Percentiles rank a stretch among this genome's conserved stretches.
Evolutionary conservation across 257 asterid genomes (phyloP).

Genomic region (Eustoma russellianum): DNA sequence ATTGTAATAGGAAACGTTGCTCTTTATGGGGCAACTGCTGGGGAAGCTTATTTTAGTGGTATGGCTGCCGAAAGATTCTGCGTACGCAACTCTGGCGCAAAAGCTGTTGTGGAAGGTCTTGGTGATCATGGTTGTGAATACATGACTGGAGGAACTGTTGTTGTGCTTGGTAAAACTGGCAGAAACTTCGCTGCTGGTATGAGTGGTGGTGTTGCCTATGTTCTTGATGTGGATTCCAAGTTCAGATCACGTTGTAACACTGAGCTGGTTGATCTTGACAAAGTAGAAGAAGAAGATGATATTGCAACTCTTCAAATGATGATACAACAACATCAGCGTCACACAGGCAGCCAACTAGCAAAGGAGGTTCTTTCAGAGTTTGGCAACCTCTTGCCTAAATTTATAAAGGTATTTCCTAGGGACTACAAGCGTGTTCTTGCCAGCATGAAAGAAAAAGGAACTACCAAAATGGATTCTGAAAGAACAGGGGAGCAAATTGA

Average conservation of each 20-base stretch:
- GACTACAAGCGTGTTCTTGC: conserved; percentile 81
- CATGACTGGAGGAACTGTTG: conserved; percentile 97
- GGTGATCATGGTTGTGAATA: conserved; percentile 99
- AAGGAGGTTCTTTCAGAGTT: conserved; percentile 72
- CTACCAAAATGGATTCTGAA: conserved; percentile 35
- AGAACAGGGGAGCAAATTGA: conserved; percentile 50
- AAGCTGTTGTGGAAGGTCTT: conserved; percentile 97
- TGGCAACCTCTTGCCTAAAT: conserved; percentile 64
- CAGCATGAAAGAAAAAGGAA: conserved; percentile 46
- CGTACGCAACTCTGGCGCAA: conserved; percentile 95
- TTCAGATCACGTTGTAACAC: conserved; percentile 70
- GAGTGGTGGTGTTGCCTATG: conserved; percentile 98
- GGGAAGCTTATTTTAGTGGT: conserved; percentile 98
- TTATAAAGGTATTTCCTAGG: conserved; percentile 88
- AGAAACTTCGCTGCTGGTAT: conserved; percentile 99
- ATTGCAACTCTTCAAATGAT: conserved; percentile 66
- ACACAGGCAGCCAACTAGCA: conserved; percentile 80
- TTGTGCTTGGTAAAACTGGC: conserved; percentile 86
- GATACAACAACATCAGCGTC: conserved; percentile 98
- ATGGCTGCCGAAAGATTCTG: conserved; percentile 99
- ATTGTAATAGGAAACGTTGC: conserved; percentile 98
- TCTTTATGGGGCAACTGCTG: conserved; percentile 85
- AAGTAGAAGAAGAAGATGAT: conserved; percentile 85
- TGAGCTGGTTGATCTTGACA: conserved; percentile 94
- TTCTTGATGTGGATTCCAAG: conserved; percentile 64